Percentiles rank a stretch among this genome's conserved stretches.
phyloP scores from a whole-genome alignment of 345 rosid species.

The Gossypium anomalum region DNA sequence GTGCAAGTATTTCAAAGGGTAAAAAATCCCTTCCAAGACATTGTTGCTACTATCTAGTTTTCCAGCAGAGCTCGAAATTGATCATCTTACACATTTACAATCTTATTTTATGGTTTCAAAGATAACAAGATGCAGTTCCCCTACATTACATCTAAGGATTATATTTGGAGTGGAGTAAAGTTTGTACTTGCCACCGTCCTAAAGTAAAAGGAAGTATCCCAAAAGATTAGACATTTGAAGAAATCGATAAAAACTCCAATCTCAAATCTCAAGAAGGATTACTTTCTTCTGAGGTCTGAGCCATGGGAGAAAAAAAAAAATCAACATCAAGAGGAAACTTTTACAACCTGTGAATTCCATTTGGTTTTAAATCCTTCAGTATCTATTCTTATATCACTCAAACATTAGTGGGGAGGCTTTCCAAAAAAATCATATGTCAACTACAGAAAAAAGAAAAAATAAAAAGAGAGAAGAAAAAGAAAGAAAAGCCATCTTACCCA shows the following conservation, averaged over 20 bases:
- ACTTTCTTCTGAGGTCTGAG: not conserved
- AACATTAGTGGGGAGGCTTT: not conserved
- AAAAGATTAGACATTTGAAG: not conserved
- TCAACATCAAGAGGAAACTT: not conserved
- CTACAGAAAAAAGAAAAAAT: not conserved
- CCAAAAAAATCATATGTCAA: not conserved
- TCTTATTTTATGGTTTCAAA: not conserved
- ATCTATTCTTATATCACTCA: not conserved
- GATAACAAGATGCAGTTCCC: not conserved
- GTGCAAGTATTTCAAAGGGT: not conserved
- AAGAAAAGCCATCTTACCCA: conserved; percentile 45
- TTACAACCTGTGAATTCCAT: not conserved
- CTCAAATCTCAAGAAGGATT: not conserved
- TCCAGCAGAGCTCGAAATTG: not conserved
- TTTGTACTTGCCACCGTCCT: not conserved
- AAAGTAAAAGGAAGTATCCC: not conserved
- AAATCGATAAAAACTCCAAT: not conserved
- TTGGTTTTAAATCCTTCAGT: not conserved
- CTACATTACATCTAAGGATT: not conserved
- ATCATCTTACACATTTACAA: not conserved
- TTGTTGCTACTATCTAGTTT: not conserved
- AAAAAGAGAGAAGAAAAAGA: not conserved
- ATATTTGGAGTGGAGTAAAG: not conserved
- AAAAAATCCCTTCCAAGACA: not conserved
- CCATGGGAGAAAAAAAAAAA: too few relatives aligned